phyloP scores from a whole-genome alignment of 148 eudicot genomes.

The Cornus florida region DNA sequence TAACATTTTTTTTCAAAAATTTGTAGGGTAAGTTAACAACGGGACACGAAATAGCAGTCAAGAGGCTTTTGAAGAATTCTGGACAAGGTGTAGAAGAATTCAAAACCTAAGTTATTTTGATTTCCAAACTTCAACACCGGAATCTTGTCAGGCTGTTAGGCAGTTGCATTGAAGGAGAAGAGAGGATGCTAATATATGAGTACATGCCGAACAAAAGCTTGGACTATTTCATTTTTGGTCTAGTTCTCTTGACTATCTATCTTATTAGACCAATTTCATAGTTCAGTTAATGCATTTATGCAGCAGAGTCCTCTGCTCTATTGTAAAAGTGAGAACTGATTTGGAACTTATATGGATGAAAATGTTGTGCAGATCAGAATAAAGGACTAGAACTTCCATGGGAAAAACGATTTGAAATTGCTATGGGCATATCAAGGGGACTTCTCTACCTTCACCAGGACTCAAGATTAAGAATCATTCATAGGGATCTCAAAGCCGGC shows the following conservation, averaged over 20 bases:
- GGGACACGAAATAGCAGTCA: slow-evolving; percentile 9
- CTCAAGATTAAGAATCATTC: slow-evolving; percentile 26
- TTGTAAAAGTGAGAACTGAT: not conserved
- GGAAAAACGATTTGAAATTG: slow-evolving; percentile 9
- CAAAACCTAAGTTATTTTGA: slow-evolving; percentile 3
- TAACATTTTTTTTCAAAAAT: not conserved
- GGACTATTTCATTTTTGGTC: slow-evolving; percentile 10
- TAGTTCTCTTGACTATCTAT: not conserved
- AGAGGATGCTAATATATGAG: slow-evolving; percentile 11
- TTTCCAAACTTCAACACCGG: slow-evolving; percentile 8
- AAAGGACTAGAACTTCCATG: not conserved
- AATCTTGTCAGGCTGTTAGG: slow-evolving; percentile 9
- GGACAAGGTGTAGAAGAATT: slow-evolving; percentile 9
- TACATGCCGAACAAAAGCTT: slow-evolving; percentile 10
- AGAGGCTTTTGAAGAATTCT: slow-evolving; percentile 1
- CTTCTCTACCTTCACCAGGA: slow-evolving; percentile 20
- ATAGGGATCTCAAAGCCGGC: slow-evolving; percentile 32
- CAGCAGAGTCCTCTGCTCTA: not conserved
- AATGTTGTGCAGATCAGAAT: not conserved
- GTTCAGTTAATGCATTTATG: too few relatives aligned
- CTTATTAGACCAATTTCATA: not conserved
- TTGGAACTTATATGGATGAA: not conserved
- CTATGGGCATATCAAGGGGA: slow-evolving; percentile 10
- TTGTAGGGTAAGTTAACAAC: slow-evolving; percentile 3
- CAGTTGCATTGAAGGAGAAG: slow-evolving; percentile 6